Evolutionary conservation across 1,284 basidiomycete genomes (phyloP), one percentile per base, ranked within the genome.

Genomic region (Omphalotus olearius): DNA sequence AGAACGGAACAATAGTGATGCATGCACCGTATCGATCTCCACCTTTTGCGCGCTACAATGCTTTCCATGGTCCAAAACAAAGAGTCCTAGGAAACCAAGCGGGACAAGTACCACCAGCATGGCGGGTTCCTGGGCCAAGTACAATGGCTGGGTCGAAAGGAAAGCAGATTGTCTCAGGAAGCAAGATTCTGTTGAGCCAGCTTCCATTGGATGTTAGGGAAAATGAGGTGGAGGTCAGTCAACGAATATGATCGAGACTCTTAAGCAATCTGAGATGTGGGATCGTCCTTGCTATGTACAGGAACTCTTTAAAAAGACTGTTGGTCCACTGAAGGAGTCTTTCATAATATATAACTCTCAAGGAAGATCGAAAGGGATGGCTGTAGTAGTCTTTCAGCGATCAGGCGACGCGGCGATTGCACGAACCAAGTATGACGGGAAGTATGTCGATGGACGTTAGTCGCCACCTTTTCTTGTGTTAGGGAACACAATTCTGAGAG

Each of bases 401-500:
- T 57, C 75, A 4, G 78, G 70, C 1, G 84, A 88, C 64, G 87
- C 87, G 5, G 66, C 63, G 1, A 56, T 78, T 42, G 87, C 86
- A 10, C 74, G 78, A 26, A 60, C 67, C 28, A 87, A 84, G 66
- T 89, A 86, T 61, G 72, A 89, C 58, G 83, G 83, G 44, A 87
- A 87, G 67, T 76, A 87, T 51, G 78, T 89, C 14, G 86, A 89
- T 62, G 83, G 82, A 52, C 78, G 86, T 89, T 57, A 71, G 85
- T 79, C 1, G 51, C 40, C 25, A 33, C 30, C 52, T 47, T 53
- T 44, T 11, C 41, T n/a, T 42, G 16, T 45, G 7, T 25, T 41
- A 17, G 28, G 18, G 28, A 41, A n/a, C 46, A 37, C 26, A 45
- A 50, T n/a, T 4, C 33, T 33, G 41, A 6, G 23, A 28, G 25